Base-by-base conservation (phyloP, 2,329 filamentous ascomycete species). In the Fusarium sp. region DNA sequence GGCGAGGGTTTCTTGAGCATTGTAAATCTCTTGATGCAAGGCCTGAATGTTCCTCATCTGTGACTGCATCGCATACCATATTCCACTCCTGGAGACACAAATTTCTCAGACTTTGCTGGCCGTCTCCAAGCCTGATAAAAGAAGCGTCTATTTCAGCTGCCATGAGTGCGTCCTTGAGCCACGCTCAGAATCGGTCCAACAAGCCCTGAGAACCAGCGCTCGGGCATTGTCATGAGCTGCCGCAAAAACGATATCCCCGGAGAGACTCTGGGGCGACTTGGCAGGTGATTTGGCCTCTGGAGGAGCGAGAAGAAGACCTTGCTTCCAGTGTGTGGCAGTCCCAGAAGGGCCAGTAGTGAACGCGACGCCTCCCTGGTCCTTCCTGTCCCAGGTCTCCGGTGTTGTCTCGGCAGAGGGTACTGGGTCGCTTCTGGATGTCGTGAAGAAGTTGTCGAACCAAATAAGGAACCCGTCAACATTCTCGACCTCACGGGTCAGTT, bases 371-470 rank as follows among this genome's bases (percentile, higher is more conserved):
- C 91, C 89, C 36, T 85, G 84, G 30, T 82, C 77, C 78, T 86
- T 84, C 71, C 88, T 87, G 10, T 81, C 82, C 89, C 92, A 95
- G 8, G 88, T 85, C 61, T 90, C 85, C 1, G 91, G 89, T 56
- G 90, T 89, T n/a, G 85, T 85, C 68, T 87, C 82, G 35, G 86
- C 82, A 14, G 85, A 71, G 14, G 86, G 85, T 51, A 90, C 83
- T 28, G 85, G 82, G 35, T 86, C 83, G 39, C 86, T 83, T 39
- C 87, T 84, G 1, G 88, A 88, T 15, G 91, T 90, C 73, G 92
- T 89, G 83, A 98, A 98, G 85, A 96, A 96, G 30, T 92, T 95
- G 81, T 98, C 95, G 80, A 98, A 98, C 94, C 95, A 98, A 75
- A 97, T 88, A 20, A 94, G 87, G 81, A 95, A 97, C 9, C 94